Percentiles rank a stretch among this genome's conserved stretches.
Conservation (phyloP, 768 basidiomycete genomes). For the Lactarius akahatsu region DNA sequence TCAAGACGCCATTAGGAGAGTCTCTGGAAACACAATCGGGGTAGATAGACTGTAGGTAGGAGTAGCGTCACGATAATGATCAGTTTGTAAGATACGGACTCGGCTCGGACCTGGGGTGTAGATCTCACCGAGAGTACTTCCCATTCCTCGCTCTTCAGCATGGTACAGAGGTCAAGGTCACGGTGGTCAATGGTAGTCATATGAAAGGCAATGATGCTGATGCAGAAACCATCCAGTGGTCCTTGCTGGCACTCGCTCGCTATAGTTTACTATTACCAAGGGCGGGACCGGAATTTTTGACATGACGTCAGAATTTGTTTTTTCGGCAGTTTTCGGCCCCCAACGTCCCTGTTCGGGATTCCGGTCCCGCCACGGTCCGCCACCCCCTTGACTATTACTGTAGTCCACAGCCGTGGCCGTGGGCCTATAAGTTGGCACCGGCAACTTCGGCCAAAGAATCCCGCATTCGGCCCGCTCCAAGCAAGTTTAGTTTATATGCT, state of each 20-base stretch:
- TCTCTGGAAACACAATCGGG: conserved; percentile 62
- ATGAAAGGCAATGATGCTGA: not conserved
- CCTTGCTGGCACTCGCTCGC: not conserved
- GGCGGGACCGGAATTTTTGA: too few species aligned
- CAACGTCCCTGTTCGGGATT: too few species aligned
- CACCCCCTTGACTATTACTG: too few species aligned
- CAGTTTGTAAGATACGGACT: not conserved
- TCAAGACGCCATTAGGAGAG: conserved; percentile 41
- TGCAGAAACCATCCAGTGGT: conserved; percentile 10
- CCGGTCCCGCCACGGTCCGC: too few species aligned
- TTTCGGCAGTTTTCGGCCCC: too few species aligned
- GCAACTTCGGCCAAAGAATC: not conserved
- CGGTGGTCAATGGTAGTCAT: conserved; percentile 19
- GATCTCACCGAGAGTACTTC: conserved; percentile 57
- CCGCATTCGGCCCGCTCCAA: conserved; percentile 3
- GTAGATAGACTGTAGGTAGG: conserved; percentile 61
- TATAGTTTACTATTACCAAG: not conserved
- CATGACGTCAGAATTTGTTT: too few species aligned
- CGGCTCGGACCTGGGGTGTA: conserved; percentile 1
- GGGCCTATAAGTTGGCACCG: not conserved
- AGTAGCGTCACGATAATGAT: not conserved
- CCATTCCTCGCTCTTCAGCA: conserved; percentile 55
- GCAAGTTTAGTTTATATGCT: not conserved
- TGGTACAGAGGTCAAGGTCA: conserved; percentile 20
- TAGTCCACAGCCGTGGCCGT: not conserved